Evolutionary conservation across 305 asterid species (phyloP).

Genomic region (Salvia sclarea): DNA sequence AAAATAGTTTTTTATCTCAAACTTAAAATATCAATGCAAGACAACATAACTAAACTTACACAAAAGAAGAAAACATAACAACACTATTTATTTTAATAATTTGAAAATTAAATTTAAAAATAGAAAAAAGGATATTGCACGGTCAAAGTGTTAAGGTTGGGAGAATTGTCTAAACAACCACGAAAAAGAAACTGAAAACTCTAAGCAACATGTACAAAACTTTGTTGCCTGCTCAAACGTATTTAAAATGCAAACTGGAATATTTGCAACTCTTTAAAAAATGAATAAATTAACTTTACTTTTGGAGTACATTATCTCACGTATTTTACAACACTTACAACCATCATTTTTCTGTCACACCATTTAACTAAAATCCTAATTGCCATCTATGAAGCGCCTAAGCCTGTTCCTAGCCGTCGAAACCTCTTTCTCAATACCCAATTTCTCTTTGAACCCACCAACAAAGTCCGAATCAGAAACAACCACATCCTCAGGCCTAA

Average conservation of each 20-base stretch:
- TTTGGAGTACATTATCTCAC: conserved; percentile 25
- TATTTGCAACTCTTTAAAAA: background rate
- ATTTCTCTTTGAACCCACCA: conserved; percentile 14
- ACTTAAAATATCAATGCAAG: too few relatives aligned
- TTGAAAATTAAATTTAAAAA: too few relatives aligned
- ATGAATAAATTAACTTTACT: conserved; percentile 17
- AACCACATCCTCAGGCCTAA: conserved; percentile 47
- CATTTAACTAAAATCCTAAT: conserved; percentile 12
- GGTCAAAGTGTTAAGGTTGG: too few relatives aligned
- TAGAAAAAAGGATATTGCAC: too few relatives aligned
- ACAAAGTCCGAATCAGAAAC: conserved; percentile 23
- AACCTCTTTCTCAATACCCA: conserved; percentile 27
- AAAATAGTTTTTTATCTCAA: too few relatives aligned
- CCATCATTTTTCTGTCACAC: background rate
- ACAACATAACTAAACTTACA: too few relatives aligned
- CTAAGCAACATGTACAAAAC: background rate
- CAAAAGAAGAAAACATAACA: too few relatives aligned
- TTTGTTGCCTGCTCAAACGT: too few relatives aligned
- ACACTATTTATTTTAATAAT: too few relatives aligned
- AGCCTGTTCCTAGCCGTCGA: conserved; percentile 42
- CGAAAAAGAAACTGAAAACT: too few relatives aligned
- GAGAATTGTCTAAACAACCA: too few relatives aligned
- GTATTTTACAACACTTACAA: conserved; percentile 12
- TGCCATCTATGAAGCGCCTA: conserved; percentile 42
- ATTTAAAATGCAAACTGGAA: too few relatives aligned